phyloP scores from a whole-genome alignment of 495 filamentous ascomycete species.

The Aspergillus steynii region DNA sequence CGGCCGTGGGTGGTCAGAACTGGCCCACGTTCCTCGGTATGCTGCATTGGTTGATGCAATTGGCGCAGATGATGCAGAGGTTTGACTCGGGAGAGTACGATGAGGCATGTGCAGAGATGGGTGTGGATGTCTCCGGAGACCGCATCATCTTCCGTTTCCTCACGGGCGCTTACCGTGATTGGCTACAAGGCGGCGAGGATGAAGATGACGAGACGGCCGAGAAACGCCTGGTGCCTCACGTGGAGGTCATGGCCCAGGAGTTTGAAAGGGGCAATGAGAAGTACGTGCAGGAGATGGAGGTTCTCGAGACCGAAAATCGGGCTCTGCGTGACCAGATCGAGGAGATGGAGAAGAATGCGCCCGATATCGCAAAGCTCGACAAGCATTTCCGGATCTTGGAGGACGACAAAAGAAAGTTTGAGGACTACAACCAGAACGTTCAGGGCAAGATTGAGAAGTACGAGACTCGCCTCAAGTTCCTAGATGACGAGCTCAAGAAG shows the following conservation, averaged over 20 bases:
- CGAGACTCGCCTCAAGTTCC: constrained; percentile 68
- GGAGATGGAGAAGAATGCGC: constrained; percentile 78
- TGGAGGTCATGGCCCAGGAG: constrained; percentile 85
- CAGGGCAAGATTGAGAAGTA: constrained; percentile 81
- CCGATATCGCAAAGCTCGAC: constrained; percentile 79
- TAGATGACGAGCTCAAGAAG: constrained; percentile 79
- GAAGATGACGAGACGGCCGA: constrained; percentile 80
- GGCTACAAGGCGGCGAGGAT: constrained; percentile 78
- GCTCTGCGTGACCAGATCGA: constrained; percentile 79
- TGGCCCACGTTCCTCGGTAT: constrained; percentile 93
- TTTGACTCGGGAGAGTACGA: constrained; percentile 77
- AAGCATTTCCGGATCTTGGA: constrained; percentile 84
- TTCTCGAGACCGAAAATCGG: constrained; percentile 81
- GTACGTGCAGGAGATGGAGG: constrained; percentile 76
- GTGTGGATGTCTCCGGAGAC: constrained; percentile 83
- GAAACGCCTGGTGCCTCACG: constrained; percentile 71
- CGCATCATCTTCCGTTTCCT: constrained; percentile 93
- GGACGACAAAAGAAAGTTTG: constrained; percentile 88
- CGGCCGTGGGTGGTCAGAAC: constrained; percentile 91
- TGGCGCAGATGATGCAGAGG: constrained; percentile 85
- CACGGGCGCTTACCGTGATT: constrained; percentile 84
- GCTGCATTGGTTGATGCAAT: constrained; percentile 98
- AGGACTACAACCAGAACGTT: constrained; percentile 81
- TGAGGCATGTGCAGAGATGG: constrained; percentile 81
- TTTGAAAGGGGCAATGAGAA: constrained; percentile 81